Conservation (phyloP, 495 filamentous ascomycete genomes). For the Xylaria telfairii region DNA sequence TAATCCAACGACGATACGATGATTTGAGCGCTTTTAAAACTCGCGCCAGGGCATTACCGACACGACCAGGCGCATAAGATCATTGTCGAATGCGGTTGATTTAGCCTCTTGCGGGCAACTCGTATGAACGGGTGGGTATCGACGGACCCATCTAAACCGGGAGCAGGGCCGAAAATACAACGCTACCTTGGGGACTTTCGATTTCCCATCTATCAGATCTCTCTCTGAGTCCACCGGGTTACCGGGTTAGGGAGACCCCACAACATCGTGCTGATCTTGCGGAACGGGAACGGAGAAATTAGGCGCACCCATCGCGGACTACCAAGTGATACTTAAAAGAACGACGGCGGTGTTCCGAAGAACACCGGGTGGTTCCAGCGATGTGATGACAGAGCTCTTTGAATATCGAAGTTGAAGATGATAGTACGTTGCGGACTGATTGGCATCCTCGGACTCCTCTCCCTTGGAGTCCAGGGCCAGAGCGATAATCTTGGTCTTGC, state of each 20-base stretch:
- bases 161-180: slow-evolving; percentile 17
- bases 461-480: slow-evolving; percentile 40
- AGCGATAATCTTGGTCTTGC: slow-evolving; percentile 40
- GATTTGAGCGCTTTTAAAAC: slow-evolving; percentile 16
- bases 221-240: not conserved
- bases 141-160: slow-evolving; percentile 10
- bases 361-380: slow-evolving; percentile 25
- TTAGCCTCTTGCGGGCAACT: not conserved
- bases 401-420: slow-evolving; percentile 18
- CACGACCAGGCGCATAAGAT: not conserved
- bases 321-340: slow-evolving; percentile 21
- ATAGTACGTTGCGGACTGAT: slow-evolving; percentile 29
- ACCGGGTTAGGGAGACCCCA: slow-evolving; percentile 26
- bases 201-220: slow-evolving; percentile 29
- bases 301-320: slow-evolving; percentile 18
- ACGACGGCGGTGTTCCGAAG: slow-evolving; percentile 22
- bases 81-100: not conserved
- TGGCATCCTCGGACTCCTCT: slow-evolving; percentile 45
- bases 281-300: slow-evolving; percentile 31
- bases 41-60: not conserved
- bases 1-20: not conserved
- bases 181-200: slow-evolving; percentile 4
- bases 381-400: not conserved
- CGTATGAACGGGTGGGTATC: not conserved
- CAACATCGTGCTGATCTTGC: slow-evolving; percentile 28